Evolutionary conservation across 441 rosid species (phyloP).

Genomic region (Adansonia rubrostipa): DNA sequence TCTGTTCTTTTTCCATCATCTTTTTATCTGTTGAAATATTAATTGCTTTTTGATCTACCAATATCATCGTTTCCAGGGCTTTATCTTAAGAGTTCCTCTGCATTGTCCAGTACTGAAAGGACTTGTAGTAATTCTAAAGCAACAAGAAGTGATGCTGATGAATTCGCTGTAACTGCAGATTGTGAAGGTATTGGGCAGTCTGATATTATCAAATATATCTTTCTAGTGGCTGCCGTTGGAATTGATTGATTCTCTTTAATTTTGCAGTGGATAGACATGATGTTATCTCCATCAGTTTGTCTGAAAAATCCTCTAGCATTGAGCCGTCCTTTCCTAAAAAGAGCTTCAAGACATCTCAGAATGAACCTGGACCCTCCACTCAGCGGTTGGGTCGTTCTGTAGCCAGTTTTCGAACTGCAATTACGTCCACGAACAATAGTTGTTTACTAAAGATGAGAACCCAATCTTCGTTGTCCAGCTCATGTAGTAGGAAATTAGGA

Average conservation of each 20-base stretch:
- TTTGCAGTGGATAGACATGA: slow-evolving; percentile 59
- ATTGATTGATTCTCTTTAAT: slow-evolving; percentile 27
- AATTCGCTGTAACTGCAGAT: slow-evolving; percentile 43
- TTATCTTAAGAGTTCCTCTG: slow-evolving; percentile 42
- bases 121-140: slow-evolving; percentile 44
- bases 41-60: slow-evolving; percentile 31
- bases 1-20: neutral
- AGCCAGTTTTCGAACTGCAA: slow-evolving; percentile 51
- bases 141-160: slow-evolving; percentile 35
- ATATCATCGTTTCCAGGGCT: slow-evolving; percentile 53
- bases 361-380: slow-evolving; percentile 43
- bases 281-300: slow-evolving; percentile 58
- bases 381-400: slow-evolving; percentile 43
- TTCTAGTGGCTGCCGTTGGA: neutral
- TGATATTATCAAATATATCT: slow-evolving; percentile 27
- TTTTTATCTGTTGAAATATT: neutral
- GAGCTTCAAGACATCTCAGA: slow-evolving; percentile 52
- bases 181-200: slow-evolving; percentile 51
- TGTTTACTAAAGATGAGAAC: slow-evolving; percentile 51
- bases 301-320: slow-evolving; percentile 44
- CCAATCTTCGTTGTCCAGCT: slow-evolving; percentile 56
- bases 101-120: slow-evolving; percentile 36
- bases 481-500: slow-evolving; percentile 52
- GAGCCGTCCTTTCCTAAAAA: slow-evolving; percentile 42
- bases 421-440: slow-evolving; percentile 47